Evolutionary conservation across 2,329 filamentous ascomycete species (phyloP).

Genomic region (Sarocladiaceae sp.): DNA sequence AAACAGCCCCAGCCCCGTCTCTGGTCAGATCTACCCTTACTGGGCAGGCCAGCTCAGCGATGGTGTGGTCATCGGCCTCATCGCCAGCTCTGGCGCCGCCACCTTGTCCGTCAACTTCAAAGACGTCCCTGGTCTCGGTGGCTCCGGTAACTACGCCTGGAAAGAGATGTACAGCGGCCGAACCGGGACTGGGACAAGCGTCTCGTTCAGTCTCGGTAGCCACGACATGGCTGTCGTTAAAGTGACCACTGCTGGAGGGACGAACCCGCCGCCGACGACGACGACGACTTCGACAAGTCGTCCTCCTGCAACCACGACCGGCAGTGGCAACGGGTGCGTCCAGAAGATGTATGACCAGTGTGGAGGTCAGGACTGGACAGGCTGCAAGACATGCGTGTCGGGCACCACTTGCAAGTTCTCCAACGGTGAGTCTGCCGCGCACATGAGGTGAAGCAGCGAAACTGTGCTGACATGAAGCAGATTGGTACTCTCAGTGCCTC

Average conservation of each 20-base stretch:
- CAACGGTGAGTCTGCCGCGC: neutral
- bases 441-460: neutral
- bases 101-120: slow-evolving; percentile 39
- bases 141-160: slow-evolving; percentile 34
- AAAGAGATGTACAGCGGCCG: slow-evolving; percentile 21
- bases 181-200: slow-evolving; percentile 16
- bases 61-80: slow-evolving; percentile 29
- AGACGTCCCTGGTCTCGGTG: slow-evolving; percentile 30
- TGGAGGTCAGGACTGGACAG: slow-evolving; percentile 2
- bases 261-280: neutral
- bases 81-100: slow-evolving; percentile 30
- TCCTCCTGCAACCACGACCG: slow-evolving; percentile 1
- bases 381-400: slow-evolving; percentile 1
- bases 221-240: slow-evolving; percentile 21
- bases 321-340: neutral
- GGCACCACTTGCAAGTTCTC: neutral
- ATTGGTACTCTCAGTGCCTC: slow-evolving; percentile 8
- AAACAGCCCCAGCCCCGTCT: slow-evolving; percentile 27
- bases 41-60: slow-evolving; percentile 31
- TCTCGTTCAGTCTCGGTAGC: slow-evolving; percentile 16
- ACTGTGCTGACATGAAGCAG: neutral
- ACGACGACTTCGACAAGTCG: neutral
- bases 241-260: slow-evolving; percentile 11
- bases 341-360: neutral
- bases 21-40: slow-evolving; percentile 34